phyloP scores from a whole-genome alignment of 495 filamentous ascomycete species.

The Daldinia loculata region DNA sequence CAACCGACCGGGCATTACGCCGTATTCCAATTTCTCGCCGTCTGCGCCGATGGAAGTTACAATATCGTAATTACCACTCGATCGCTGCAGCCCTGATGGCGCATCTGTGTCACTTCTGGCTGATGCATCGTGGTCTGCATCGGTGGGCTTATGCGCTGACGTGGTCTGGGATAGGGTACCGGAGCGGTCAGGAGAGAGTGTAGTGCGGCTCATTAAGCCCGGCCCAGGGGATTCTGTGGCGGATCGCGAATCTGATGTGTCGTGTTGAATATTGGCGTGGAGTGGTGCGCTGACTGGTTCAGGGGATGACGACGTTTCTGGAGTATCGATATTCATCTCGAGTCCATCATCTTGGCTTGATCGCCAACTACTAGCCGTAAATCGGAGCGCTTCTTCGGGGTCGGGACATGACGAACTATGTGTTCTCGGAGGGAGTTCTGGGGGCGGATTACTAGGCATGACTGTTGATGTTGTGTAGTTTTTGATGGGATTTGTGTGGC shows the following conservation, averaged over 20 bases:
- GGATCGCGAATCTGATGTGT: conserved; percentile 42
- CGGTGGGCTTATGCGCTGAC: conserved; percentile 47
- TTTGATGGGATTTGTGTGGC: background rate
- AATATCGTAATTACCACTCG: conserved; percentile 27
- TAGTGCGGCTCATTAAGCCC: conserved; percentile 41
- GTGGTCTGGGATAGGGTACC: conserved; percentile 33
- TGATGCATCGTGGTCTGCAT: conserved; percentile 46
- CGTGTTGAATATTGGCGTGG: conserved; percentile 3
- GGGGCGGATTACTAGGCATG: conserved; percentile 60
- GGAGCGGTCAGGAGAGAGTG: conserved; percentile 32
- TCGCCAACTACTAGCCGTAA: conserved; percentile 31
- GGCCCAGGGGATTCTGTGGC: conserved; percentile 51
- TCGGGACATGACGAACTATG: conserved; percentile 58
- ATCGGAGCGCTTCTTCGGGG: conserved; percentile 46
- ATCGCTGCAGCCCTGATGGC: conserved; percentile 18
- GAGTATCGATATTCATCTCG: conserved; percentile 39
- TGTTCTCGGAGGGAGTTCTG: conserved; percentile 50
- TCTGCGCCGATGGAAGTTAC: conserved; percentile 37
- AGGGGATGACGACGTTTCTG: conserved; percentile 37
- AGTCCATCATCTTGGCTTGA: conserved; percentile 44
- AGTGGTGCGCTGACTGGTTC: conserved; percentile 34
- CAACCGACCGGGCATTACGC: conserved; percentile 28
- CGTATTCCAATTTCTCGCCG: conserved; percentile 38
- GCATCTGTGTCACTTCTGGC: background rate
- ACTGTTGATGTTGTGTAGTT: conserved; percentile 18